These are phyloP conservation scores for Hymenotorrendiella dingleyae DNA, from an alignment of 2,329 filamentous ascomycete genomes.

Conservation along the genomic window DNA sequence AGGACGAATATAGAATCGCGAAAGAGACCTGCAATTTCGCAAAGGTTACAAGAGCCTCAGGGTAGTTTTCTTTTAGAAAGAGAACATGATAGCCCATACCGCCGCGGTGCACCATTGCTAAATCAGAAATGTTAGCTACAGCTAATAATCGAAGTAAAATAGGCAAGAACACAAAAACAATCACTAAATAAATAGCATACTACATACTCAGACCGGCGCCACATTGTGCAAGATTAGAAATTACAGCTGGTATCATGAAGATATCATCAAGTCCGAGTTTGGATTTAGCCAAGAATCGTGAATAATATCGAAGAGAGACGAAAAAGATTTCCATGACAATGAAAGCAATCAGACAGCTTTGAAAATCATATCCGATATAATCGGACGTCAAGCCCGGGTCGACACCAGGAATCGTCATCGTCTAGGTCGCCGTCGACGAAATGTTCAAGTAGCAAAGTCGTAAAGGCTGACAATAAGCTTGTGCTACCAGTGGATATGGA, in stretches of 20 bases:
- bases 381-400: too few species aligned
- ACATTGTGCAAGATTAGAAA: neutral
- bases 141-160: neutral
- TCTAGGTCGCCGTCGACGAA: too few species aligned
- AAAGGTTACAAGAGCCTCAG: neutral
- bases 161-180: too few species aligned
- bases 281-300: too few species aligned
- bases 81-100: neutral
- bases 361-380: too few species aligned
- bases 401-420: too few species aligned
- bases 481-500: too few species aligned
- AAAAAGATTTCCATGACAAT: neutral
- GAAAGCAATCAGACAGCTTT: neutral
- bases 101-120: neutral
- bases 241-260: neutral
- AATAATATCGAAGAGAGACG: neutral
- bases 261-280: neutral
- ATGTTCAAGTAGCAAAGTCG: too few species aligned
- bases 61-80: neutral
- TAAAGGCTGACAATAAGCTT: too few species aligned
- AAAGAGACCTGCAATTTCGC: neutral
- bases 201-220: neutral
- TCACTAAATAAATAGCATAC: too few species aligned
- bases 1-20: neutral
- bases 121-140: neutral